Percentiles rank a stretch among this genome's conserved stretches.
Evolutionary conservation across 2,329 filamentous ascomycete species (phyloP).

Genomic region (Pseudophaeomoniella oleicola): DNA sequence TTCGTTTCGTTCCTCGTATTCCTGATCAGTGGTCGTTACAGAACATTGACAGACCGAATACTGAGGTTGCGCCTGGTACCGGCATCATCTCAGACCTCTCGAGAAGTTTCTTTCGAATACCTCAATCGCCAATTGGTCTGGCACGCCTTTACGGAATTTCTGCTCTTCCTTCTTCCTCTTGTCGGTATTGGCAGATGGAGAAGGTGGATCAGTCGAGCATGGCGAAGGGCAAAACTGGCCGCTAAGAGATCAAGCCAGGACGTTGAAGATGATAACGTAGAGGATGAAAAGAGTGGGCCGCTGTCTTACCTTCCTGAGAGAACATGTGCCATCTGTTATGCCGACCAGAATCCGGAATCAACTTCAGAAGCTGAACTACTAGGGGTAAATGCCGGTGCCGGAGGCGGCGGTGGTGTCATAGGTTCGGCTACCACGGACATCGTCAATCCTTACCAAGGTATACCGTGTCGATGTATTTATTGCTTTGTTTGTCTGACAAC

Average conservation of each 20-base stretch:
- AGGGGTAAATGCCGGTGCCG: conserved; percentile 44
- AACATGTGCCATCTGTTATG: conserved; percentile 93
- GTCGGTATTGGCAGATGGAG: conserved; percentile 89
- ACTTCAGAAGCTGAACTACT: conserved; percentile 64
- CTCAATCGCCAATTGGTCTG: conserved; percentile 94
- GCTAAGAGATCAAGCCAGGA: conserved; percentile 33
- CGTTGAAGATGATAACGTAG: conserved; percentile 32
- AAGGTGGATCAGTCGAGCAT: conserved; percentile 73
- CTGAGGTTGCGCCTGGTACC: conserved; percentile 74
- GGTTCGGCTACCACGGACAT: conserved; percentile 85
- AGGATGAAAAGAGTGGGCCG: conserved; percentile 50
- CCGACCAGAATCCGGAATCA: conserved; percentile 66
- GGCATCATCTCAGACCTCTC: conserved; percentile 67
- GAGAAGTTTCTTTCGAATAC: conserved; percentile 95
- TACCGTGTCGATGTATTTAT: conserved; percentile 82
- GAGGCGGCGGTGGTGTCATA: conserved; percentile 65
- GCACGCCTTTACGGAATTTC: conserved; percentile 98
- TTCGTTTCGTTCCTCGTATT: conserved; percentile 83
- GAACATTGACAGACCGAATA: conserved; percentile 75
- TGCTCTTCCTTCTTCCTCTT: conserved; percentile 94
- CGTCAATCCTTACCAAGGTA: conserved; percentile 87
- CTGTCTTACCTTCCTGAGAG: conserved; percentile 76
- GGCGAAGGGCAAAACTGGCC: conserved; percentile 62
- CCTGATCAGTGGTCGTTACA: conserved; percentile 76
- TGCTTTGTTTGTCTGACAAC: conserved; percentile 94